Evolutionary conservation across 345 rosid genomes (phyloP), one percentile per base, ranked within the genome.

Genomic region (Citrus maxima): DNA sequence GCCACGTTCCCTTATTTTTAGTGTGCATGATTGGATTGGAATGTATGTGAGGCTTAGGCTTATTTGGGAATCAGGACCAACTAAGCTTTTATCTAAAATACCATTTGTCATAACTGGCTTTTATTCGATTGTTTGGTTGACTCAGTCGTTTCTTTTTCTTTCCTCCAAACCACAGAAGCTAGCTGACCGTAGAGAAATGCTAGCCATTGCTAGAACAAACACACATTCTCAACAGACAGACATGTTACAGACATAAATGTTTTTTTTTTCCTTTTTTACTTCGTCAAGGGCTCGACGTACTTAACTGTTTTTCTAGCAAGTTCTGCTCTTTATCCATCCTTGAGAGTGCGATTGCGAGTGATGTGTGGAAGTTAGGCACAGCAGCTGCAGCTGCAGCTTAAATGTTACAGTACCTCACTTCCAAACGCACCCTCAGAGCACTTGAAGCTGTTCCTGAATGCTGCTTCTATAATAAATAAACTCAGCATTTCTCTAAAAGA

Each of bases 111-210:
- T 5, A 68, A 32, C 40, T n/a, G 46, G 5, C 13, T 34, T 24
- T 35, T 6, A 12, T 60, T 73, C 32, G 12, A n/a, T 25, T 60
- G 63, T 65, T 69, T 66, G 27, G 74, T 82, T 84, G 89, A 84
- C 86, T 73, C 34, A 46, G 84, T 86, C 84, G 27, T 70, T 70
- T 77, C 56, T 66, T 71, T 25, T 61, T 70, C 49, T 73, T 70
- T 51, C 21, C 51, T 64, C 38, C 7, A 77, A 27, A 16, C 12
- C 22, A 18, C 10, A 0, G 32, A 32, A 14, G 24, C 68, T 32
- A 21, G 19, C 68, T 22, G 16, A 42, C 49, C 49, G 16, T 12
- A 42, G 22, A 51, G 56, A 51, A 51, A 18, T 54, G 19, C 61
- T 51, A 55, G 25, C n/a, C 32, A 55, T 72, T 56, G 22, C 75